Conservation (phyloP, 441 rosid genomes). For the Pelargonium australe region DNA sequence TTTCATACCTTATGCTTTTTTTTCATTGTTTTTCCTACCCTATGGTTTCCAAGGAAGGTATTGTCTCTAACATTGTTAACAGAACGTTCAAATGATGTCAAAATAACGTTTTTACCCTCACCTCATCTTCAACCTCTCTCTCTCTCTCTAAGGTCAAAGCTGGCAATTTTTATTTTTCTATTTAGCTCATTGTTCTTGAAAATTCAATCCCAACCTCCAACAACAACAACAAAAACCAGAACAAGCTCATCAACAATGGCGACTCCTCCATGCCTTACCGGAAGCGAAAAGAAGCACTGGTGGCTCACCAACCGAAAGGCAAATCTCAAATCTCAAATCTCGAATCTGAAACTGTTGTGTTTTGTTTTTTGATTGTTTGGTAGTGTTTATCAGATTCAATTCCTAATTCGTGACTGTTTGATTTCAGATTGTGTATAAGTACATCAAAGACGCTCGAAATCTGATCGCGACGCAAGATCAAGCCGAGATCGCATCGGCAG, state of each 20-base stretch:
- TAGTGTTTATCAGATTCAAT: too few relatives aligned
- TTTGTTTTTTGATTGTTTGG: too few relatives aligned
- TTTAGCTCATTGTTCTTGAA: not conserved
- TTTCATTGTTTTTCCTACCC: too few relatives aligned
- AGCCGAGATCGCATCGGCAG: conserved; percentile 52
- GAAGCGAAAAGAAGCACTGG: conserved; percentile 69
- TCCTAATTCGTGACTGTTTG: not conserved
- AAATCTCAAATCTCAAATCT: too few relatives aligned
- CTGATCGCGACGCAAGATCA: conserved; percentile 64
- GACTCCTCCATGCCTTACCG: conserved; percentile 34
- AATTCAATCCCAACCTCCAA: not conserved
- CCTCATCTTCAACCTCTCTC: too few relatives aligned
- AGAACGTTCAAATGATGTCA: too few relatives aligned
- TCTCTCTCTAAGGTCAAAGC: conserved; percentile 56
- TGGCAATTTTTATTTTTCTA: conserved; percentile 32
- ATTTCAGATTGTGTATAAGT: conserved; percentile 54
- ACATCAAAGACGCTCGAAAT: conserved; percentile 63
- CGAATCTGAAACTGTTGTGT: too few relatives aligned
- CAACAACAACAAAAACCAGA: too few relatives aligned
- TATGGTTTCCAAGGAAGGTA: too few relatives aligned
- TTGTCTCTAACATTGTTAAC: too few relatives aligned
- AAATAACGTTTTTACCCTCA: too few relatives aligned
- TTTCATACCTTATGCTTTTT: too few relatives aligned
- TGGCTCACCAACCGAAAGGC: conserved; percentile 93
- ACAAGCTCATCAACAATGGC: conserved; percentile 35